These are phyloP conservation scores for Pyrenophora graminea DNA, from an alignment of 2,329 filamentous ascomycete species.

Conservation along the genomic window DNA sequence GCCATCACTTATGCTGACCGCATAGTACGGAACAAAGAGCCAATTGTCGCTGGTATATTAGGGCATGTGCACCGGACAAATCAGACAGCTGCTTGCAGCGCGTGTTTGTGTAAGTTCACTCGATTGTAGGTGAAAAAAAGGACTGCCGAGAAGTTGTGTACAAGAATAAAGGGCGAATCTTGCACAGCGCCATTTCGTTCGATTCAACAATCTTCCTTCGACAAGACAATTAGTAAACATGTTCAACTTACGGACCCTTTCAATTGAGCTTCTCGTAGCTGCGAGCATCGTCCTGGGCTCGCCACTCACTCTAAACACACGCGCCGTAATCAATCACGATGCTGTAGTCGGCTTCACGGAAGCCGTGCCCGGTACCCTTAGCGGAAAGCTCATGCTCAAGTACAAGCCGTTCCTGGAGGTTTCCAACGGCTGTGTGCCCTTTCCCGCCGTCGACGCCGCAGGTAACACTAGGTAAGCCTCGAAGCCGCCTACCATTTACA, in stretches of 20 bases:
- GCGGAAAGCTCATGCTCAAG: slow-evolving; percentile 57
- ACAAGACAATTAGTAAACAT: slow-evolving; percentile 15
- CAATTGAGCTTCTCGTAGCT: slow-evolving; percentile 29
- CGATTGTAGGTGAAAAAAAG: not conserved
- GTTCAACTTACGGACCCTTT: slow-evolving; percentile 27
- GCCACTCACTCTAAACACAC: slow-evolving; percentile 38
- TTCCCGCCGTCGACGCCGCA: slow-evolving; percentile 62
- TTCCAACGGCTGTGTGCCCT: slow-evolving; percentile 65
- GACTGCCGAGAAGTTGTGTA: too few species aligned
- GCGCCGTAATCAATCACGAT: slow-evolving; percentile 52
- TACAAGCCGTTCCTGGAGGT: slow-evolving; percentile 63
- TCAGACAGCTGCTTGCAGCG: not conserved
- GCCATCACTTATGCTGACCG: too few species aligned
- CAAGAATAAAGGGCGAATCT: too few species aligned
- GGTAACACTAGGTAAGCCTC: slow-evolving; percentile 60
- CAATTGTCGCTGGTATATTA: slow-evolving; percentile 5
- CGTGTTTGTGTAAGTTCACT: slow-evolving; percentile 3
- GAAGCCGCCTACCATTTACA: too few species aligned
- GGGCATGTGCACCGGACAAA: slow-evolving; percentile 11
- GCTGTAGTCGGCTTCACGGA: slow-evolving; percentile 59
- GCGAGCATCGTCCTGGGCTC: slow-evolving; percentile 27
- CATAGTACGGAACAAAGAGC: not conserved
- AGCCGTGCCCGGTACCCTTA: slow-evolving; percentile 55
- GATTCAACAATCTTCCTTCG: too few species aligned
- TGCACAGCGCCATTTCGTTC: too few species aligned